Percentiles rank a stretch among this genome's conserved stretches.
These are phyloP conservation scores for Lodderomyces pseudojiufengensis DNA, from an alignment of 1,139 yeast species.

Conservation along the genomic window DNA sequence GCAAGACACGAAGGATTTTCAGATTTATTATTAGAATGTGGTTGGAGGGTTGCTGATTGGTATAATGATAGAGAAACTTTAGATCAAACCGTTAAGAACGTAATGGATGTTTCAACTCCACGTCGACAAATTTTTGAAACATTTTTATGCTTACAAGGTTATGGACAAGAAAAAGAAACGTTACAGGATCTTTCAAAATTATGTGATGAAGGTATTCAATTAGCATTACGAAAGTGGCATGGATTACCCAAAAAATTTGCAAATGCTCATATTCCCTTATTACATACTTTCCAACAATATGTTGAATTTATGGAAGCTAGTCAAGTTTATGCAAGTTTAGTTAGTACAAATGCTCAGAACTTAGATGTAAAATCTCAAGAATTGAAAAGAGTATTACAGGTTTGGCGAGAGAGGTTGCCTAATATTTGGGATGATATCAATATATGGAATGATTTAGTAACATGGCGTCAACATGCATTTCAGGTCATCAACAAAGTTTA, in stretches of 20 bases:
- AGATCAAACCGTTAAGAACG: conserved; percentile 91
- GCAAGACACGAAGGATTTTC: conserved; percentile 98
- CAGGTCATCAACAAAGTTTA: conserved; percentile 94
- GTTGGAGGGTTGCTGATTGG: conserved; percentile 99
- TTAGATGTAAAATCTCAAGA: conserved; percentile 91
- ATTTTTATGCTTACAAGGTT: conserved; percentile 87
- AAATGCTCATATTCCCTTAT: conserved; percentile 82
- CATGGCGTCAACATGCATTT: conserved; percentile 99
- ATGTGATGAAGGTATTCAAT: conserved; percentile 95
- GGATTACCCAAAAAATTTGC: conserved; percentile 77
- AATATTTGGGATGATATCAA: conserved; percentile 97
- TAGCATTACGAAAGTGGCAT: conserved; percentile 91
- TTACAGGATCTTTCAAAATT: conserved; percentile 75
- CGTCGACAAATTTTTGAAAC: conserved; percentile 94
- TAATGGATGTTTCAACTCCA: conserved; percentile 98
- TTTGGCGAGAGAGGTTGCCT: conserved; percentile 97
- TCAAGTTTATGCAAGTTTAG: conserved; percentile 85
- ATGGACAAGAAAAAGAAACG: conserved; percentile 84
- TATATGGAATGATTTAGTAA: conserved; percentile 94
- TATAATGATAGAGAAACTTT: conserved; percentile 89
- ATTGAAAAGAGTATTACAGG: conserved; percentile 87
- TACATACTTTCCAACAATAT: conserved; percentile 95
- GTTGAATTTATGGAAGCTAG: conserved; percentile 98
- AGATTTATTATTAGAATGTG: conserved; percentile 90
- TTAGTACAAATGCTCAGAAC: conserved; percentile 88